phyloP scores from a whole-genome alignment of 805 yeast species.

The Wickerhamiella brachini region DNA sequence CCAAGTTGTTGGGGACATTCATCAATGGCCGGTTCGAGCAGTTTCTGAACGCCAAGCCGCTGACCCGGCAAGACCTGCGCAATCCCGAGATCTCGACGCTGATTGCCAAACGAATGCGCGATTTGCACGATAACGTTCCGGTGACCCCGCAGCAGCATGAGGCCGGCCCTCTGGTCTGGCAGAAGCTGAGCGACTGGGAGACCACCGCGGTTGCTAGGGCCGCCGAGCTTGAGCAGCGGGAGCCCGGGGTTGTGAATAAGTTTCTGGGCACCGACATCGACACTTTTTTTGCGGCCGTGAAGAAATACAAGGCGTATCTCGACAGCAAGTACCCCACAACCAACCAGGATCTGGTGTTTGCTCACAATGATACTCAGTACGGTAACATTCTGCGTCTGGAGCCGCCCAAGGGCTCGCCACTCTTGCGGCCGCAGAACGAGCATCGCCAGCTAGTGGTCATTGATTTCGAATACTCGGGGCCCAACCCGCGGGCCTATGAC shows the following conservation, averaged over 20 bases:
- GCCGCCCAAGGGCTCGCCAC: slow-evolving; percentile 39
- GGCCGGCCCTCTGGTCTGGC: slow-evolving; percentile 59
- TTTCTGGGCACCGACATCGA: slow-evolving; percentile 14
- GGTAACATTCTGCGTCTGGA: slow-evolving; percentile 68
- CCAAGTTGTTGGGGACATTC: slow-evolving; percentile 77
- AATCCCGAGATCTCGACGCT: slow-evolving; percentile 63
- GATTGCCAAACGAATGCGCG: slow-evolving; percentile 94
- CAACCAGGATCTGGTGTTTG: slow-evolving; percentile 49
- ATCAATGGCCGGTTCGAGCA: slow-evolving; percentile 91
- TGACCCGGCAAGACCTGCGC: slow-evolving; percentile 60
- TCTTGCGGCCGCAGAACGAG: slow-evolving; percentile 33
- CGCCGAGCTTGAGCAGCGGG: slow-evolving; percentile 29
- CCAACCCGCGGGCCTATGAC: slow-evolving; percentile 80
- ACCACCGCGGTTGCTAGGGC: slow-evolving; percentile 32
- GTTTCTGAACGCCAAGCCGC: slow-evolving; percentile 67
- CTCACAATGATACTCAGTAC: slow-evolving; percentile 95
- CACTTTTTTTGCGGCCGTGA: slow-evolving; percentile 36
- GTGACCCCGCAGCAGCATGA: slow-evolving; percentile 42
- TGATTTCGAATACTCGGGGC: slow-evolving; percentile 92
- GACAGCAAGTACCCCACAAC: slow-evolving; percentile 32
- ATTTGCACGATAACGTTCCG: slow-evolving; percentile 68
- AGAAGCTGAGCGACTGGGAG: slow-evolving; percentile 59
- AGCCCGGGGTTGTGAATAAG: slow-evolving; percentile 17
- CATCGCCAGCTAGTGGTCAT: slow-evolving; percentile 78
- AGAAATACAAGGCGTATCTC: slow-evolving; percentile 51